Evolutionary conservation across 352 stramenopile species (phyloP).

Genomic region (Pythium apleroticum): DNA sequence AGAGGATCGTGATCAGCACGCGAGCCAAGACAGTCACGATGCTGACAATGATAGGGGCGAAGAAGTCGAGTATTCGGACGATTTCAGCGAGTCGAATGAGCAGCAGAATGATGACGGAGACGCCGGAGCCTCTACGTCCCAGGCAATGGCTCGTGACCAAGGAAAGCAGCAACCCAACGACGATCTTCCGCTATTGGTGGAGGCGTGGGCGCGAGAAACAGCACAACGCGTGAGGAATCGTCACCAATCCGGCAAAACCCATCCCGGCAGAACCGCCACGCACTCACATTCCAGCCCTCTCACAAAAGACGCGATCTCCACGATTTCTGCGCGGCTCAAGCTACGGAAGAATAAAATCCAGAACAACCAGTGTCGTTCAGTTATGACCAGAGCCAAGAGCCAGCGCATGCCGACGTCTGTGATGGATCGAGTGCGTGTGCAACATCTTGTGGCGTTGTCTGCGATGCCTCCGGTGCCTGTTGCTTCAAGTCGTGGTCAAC

Average conservation of each 20-base stretch:
- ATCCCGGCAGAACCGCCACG: not conserved
- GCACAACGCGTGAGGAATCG: not conserved
- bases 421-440: slow-evolving; percentile 5
- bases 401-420: not conserved
- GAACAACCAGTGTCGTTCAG: no score
- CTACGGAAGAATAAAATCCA: no score
- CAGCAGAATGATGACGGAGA: not conserved
- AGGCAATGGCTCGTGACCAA: not conserved
- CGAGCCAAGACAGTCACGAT: no score
- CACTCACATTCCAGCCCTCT: not conserved
- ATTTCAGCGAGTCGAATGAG: not conserved
- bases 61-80: slow-evolving; percentile 13
- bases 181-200: not conserved
- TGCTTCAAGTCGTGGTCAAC: not conserved
- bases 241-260: not conserved
- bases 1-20: not conserved
- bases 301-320: not conserved
- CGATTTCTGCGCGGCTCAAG: not conserved
- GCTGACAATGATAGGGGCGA: not conserved
- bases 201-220: not conserved
- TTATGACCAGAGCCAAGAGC: not conserved
- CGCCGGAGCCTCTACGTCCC: not conserved
- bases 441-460: slow-evolving; percentile 11
- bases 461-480: not conserved
- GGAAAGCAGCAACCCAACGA: not conserved